Percentiles rank a stretch among this genome's conserved stretches.
Conservation (phyloP, 441 rosid species). For the Caryocar brasiliense region DNA sequence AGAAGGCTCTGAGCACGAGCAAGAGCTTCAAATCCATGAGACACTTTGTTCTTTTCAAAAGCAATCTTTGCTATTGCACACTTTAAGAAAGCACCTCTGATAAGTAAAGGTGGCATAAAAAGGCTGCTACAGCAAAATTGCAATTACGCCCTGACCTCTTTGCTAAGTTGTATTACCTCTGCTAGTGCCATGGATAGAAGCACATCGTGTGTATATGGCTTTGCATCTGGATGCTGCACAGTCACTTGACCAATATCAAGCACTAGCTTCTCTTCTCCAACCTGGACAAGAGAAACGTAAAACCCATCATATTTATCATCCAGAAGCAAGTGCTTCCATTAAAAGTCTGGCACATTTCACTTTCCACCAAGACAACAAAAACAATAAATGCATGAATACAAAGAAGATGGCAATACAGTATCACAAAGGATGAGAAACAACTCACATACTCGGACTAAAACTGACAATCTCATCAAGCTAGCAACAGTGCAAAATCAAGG, state of each 20-base stretch:
- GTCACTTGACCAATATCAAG: conserved; percentile 69
- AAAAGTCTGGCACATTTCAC: too few species aligned
- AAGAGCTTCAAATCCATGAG: conserved; percentile 95
- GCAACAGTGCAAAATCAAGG: too few species aligned
- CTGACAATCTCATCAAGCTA: too few species aligned
- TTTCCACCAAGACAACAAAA: too few species aligned
- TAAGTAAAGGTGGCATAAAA: conserved; percentile 58
- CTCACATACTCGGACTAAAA: too few species aligned
- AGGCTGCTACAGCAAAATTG: conserved; percentile 25
- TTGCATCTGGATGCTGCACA: conserved; percentile 68
- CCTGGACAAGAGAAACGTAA: conserved; percentile 39
- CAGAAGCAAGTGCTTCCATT: conserved; percentile 2
- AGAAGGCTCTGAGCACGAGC: conserved; percentile 87
- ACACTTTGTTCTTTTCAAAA: conserved; percentile 77
- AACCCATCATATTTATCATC: conserved; percentile 6
- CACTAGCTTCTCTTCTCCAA: conserved; percentile 80
- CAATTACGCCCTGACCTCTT: conserved; percentile 22
- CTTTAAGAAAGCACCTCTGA: conserved; percentile 73
- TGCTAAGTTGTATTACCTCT: conserved; percentile 59
- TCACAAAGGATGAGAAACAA: conserved; percentile 2
- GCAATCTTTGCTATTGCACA: conserved; percentile 82
- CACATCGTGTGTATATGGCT: conserved; percentile 70
- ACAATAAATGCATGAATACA: background rate
- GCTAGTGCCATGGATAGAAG: conserved; percentile 86
- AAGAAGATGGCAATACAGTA: conserved; percentile 5